phyloP scores from a whole-genome alignment of 129 eudicot species.

The Calendula officinalis region DNA sequence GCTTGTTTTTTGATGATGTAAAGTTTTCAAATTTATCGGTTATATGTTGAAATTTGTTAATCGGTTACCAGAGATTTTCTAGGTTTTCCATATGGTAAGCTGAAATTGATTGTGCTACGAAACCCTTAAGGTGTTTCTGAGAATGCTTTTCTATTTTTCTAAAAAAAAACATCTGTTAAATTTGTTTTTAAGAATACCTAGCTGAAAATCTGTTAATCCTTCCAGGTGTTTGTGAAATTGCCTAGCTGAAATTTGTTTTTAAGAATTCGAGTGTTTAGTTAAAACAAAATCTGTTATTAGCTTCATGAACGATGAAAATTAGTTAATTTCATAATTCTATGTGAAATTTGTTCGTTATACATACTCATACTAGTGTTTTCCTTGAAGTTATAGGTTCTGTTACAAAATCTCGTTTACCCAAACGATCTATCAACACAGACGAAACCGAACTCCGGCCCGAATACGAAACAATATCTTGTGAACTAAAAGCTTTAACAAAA shows the following conservation, averaged over 20 bases:
- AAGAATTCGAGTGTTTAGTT: not conserved
- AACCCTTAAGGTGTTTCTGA: not conserved
- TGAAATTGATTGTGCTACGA: not conserved
- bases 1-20: not conserved
- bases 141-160: not conserved
- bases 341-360: not conserved
- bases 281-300: not conserved
- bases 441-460: constrained; percentile 52
- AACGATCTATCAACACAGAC: constrained; percentile 27
- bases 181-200: too few relatives aligned
- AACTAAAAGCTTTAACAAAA: constrained; percentile 55
- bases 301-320: not conserved
- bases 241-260: not conserved
- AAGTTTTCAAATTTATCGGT: not conserved
- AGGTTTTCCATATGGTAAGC: not conserved
- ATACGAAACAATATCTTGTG: constrained; percentile 61
- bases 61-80: not conserved
- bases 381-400: constrained; percentile 30
- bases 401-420: constrained; percentile 49
- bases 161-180: too few relatives aligned
- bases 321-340: not conserved
- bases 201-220: too few relatives aligned
- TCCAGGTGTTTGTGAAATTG: not conserved
- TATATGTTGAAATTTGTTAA: not conserved
- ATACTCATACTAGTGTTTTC: not conserved